Base-by-base conservation (phyloP, 371 early-diverging fungal species). In the Apophysomyces trapeziformis region DNA sequence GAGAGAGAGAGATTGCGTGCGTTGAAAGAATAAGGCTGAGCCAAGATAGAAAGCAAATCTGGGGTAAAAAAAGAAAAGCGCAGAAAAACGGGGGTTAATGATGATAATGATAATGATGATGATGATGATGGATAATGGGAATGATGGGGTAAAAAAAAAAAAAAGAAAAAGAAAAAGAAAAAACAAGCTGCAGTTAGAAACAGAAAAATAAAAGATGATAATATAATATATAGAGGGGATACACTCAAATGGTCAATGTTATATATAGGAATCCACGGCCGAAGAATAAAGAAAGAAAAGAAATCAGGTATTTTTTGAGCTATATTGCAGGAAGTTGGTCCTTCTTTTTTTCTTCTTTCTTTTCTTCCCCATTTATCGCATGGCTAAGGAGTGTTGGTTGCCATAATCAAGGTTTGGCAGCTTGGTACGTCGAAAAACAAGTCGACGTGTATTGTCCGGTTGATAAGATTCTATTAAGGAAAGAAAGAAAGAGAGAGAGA, bases 351-450 rank as follows among this genome's bases (percentile, higher is more conserved):
- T 26, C 3, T 26, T 26, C 32, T 26, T 26, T 2, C 3, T 26
- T 26, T 26, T 26, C 32, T 26, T 26, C 32, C 32, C 32, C 32
- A 26, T 26, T 41, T 41, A 62, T 60, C 68, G 63, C 58, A 68
- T 68, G 12, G 39, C 38, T 4, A 68, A 54, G 7, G 67, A 64
- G 54, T 71, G 60, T 18, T 50, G 68, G 21, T 64, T 58, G 36
- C 60, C 64, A 32, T 58, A 45, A 13, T 72, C 72, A 63, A 72
- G 60, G 8, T 68, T 58, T 12, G 72, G 65, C n/a, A 72, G 46
- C 37, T 68, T 72, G 32, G 68, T 72, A 14, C 72, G 61, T 11
- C 68, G 57, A 46, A 72, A 68, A 7, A 59, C 63, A 66, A 65
- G 62, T 60, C 60, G 64, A 7, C 72, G 64, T 43, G 61, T 60